Conservation (phyloP, 2,329 filamentous ascomycete genomes). For the Cercospora sp. region DNA sequence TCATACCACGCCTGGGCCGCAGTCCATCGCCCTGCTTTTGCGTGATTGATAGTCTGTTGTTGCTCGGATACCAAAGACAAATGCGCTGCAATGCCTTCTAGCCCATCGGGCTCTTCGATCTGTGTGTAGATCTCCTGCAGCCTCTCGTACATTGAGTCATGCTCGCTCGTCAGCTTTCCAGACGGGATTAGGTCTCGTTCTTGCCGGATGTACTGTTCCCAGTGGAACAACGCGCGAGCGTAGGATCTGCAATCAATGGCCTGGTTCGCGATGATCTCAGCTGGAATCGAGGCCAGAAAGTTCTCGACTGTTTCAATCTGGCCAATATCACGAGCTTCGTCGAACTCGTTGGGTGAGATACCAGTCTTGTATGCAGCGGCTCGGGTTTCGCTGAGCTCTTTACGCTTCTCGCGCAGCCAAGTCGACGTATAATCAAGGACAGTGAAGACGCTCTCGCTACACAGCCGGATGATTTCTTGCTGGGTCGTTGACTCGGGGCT, state of each 20-base stretch:
- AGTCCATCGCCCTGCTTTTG: constrained; percentile 89
- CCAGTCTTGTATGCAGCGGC: constrained; percentile 48
- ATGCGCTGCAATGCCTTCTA: constrained; percentile 90
- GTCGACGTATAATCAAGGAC: constrained; percentile 87
- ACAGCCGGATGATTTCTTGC: constrained; percentile 75
- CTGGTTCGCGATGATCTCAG: constrained; percentile 73
- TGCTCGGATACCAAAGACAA: constrained; percentile 85
- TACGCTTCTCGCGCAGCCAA: constrained; percentile 81
- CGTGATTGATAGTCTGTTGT: constrained; percentile 88
- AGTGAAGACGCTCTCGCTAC: constrained; percentile 89
- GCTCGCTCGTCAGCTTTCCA: constrained; percentile 43
- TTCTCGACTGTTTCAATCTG: constrained; percentile 67
- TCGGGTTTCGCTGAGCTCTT: constrained; percentile 45
- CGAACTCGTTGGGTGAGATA: constrained; percentile 48
- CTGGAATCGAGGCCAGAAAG: constrained; percentile 68
- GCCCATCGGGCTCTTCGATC: constrained; percentile 95
- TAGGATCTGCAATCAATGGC: constrained; percentile 95
- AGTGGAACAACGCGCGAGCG: constrained; percentile 86
- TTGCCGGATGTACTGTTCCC: constrained; percentile 83
- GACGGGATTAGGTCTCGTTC: constrained; percentile 43
- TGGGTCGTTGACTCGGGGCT: constrained; percentile 59
- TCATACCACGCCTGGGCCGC: constrained; percentile 98
- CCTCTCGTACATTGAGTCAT: constrained; percentile 56
- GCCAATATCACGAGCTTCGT: constrained; percentile 55
- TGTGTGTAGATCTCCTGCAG: constrained; percentile 94